Conservation (phyloP, 345 rosid genomes). For the Lepidium aucheri region DNA sequence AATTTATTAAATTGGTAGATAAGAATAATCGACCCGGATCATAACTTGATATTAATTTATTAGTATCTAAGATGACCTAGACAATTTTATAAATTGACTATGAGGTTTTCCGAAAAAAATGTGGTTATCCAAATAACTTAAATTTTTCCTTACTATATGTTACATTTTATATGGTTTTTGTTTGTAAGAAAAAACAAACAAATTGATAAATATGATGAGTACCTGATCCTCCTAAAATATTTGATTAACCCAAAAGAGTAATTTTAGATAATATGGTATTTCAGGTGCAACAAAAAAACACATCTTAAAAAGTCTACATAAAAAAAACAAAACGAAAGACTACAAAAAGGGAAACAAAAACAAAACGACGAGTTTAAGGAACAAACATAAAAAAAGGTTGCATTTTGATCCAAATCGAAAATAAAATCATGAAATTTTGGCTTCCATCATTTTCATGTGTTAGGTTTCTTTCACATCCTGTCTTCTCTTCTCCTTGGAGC, state of each 20-base stretch:
- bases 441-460: slow-evolving; percentile 6
- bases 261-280: neutral
- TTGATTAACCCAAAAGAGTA: neutral
- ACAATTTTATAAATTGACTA: no score
- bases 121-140: no score
- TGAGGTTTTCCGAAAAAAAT: no score
- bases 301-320: neutral
- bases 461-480: slow-evolving; percentile 42
- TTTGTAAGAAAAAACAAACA: no score
- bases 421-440: neutral
- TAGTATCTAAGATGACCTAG: neutral
- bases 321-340: neutral
- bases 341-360: neutral
- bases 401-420: neutral
- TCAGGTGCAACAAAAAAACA: neutral
- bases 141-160: no score
- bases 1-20: no score
- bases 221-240: neutral
- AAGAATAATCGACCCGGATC: no score
- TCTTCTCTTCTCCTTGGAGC: slow-evolving; percentile 80
- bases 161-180: no score
- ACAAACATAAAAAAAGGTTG: neutral
- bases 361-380: neutral
- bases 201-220: no score
- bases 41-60: neutral